These are phyloP conservation scores for Echria macrotheca DNA, from an alignment of 495 filamentous ascomycete genomes.

Conservation along the genomic window DNA sequence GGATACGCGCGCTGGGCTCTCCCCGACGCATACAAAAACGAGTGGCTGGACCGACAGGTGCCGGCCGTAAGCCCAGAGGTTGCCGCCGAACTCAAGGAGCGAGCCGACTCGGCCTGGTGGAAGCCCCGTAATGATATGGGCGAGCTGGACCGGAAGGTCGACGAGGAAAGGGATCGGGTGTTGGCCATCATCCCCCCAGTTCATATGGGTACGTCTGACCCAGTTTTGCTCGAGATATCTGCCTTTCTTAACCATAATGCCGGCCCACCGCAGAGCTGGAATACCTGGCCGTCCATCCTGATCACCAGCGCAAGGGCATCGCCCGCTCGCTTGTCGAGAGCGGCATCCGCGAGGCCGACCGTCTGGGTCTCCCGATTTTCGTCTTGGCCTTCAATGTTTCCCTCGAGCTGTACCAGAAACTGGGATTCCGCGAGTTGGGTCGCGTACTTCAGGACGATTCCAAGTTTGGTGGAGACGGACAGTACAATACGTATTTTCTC, in stretches of 20 bases:
- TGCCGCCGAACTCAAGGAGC: not conserved
- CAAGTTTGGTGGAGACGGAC: not conserved
- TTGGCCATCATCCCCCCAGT: not conserved
- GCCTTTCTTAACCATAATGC: no score
- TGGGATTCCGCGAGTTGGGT: constrained; percentile 1
- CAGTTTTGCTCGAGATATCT: not conserved
- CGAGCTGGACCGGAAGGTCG: not conserved
- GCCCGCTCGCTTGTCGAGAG: not conserved
- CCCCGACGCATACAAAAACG: not conserved
- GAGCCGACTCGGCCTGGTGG: not conserved
- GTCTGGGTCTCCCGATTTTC: not conserved
- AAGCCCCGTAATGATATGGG: not conserved
- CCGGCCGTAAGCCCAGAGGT: not conserved
- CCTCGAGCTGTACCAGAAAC: not conserved
- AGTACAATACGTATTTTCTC: not conserved
- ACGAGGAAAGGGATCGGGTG: not conserved
- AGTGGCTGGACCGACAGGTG: constrained; percentile 4
- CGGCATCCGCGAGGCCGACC: not conserved
- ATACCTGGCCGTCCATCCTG: constrained; percentile 5
- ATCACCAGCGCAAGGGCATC: constrained; percentile 4
- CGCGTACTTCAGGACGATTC: not conserved
- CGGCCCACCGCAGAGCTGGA: no score
- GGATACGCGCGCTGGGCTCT: constrained; percentile 6
- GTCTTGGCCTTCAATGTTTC: not conserved
- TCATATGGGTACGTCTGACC: not conserved